Evolutionary conservation across 345 rosid species (phyloP).

Genomic region (Moringa oleifera): DNA sequence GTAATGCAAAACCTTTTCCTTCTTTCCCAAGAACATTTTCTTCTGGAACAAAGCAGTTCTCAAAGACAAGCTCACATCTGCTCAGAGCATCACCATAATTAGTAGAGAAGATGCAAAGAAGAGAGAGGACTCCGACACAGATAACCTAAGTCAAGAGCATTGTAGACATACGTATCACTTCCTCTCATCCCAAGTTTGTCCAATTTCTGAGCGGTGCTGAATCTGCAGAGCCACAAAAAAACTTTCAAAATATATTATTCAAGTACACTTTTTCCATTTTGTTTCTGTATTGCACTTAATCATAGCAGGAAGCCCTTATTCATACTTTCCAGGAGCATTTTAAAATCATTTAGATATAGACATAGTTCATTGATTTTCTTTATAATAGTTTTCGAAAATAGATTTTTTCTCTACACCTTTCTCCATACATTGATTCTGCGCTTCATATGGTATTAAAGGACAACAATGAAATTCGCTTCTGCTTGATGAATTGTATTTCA

Average conservation of each 20-base stretch:
- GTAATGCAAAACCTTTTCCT: conserved; percentile 73
- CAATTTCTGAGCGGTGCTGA: conserved; percentile 89
- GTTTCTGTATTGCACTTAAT: background rate
- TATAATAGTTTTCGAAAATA: background rate
- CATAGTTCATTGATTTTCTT: background rate
- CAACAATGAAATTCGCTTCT: background rate
- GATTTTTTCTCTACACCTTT: background rate
- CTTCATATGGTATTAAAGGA: background rate
- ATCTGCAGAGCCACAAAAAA: conserved; percentile 51
- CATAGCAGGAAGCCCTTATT: too few species aligned
- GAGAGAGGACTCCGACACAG: conserved; percentile 7
- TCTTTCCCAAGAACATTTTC: conserved; percentile 83
- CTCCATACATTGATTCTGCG: background rate
- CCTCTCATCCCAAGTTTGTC: conserved; percentile 99
- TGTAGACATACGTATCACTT: conserved; percentile 74
- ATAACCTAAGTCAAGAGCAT: conserved; percentile 15
- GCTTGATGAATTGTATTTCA: background rate
- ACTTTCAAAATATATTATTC: background rate
- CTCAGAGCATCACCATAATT: conserved; percentile 25
- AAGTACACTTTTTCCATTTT: background rate
- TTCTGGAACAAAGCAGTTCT: conserved; percentile 81
- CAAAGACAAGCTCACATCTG: conserved; percentile 96
- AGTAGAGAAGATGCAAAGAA: conserved; percentile 20
- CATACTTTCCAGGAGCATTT: background rate
- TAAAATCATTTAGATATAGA: too few species aligned